A percentile compares a stretch with the other conserved stretches of the same genome.
Evolutionary conservation across 2,329 filamentous ascomycete genomes (phyloP).

Genomic region (Coniochaeta sp.): DNA sequence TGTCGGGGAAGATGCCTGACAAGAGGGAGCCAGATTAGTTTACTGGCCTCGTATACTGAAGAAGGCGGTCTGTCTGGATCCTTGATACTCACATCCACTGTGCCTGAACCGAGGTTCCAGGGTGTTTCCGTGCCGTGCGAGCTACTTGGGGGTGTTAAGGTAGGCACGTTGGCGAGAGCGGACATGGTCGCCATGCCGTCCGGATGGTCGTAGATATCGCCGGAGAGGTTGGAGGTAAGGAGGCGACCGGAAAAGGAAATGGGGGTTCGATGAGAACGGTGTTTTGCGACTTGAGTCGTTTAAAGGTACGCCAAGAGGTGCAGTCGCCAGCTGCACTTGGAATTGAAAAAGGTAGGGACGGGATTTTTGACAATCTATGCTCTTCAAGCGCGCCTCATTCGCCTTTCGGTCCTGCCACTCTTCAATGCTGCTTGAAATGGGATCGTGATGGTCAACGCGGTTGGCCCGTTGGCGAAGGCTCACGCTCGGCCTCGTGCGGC

Average conservation of each 20-base stretch:
- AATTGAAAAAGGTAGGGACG: not conserved
- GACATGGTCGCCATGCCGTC: not conserved
- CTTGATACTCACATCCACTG: conserved; percentile 11
- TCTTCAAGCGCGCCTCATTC: not conserved
- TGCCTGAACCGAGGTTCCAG: conserved; percentile 8
- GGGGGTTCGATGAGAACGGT: not conserved
- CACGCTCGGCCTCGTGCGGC: not conserved
- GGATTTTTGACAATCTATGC: not conserved
- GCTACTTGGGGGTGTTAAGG: conserved; percentile 1
- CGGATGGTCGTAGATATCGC: not conserved
- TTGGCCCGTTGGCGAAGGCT: not conserved
- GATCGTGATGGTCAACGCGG: not conserved
- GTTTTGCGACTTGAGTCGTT: not conserved
- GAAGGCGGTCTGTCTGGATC: not conserved
- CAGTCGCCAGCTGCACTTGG: not conserved
- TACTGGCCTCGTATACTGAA: not conserved
- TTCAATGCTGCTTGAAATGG: not conserved
- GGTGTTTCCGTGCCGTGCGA: not conserved
- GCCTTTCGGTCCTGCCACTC: not conserved
- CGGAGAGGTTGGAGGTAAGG: not conserved
- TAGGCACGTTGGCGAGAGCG: not conserved
- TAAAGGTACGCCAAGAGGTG: not conserved
- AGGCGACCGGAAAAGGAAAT: not conserved
- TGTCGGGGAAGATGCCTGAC: not conserved
- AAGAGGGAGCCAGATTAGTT: not conserved